Evolutionary conservation across 495 filamentous ascomycete genomes (phyloP), one percentile per base, ranked within the genome.

Genomic region (Xylaria castorea): DNA sequence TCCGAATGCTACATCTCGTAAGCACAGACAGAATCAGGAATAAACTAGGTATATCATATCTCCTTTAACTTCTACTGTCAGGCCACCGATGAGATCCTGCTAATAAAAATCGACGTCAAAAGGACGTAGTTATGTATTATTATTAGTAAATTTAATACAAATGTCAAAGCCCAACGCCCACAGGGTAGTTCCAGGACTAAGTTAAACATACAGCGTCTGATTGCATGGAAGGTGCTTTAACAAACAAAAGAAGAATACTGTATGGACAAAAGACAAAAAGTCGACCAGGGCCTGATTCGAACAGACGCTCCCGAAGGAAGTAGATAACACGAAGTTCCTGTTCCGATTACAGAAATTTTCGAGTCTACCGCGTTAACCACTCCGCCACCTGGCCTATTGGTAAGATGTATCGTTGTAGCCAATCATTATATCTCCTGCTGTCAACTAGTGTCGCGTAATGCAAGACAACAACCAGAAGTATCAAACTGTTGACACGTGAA

Each of bases 341-440:
- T 44, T 3, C 4, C 8, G 5, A 11, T 42, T 3, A 44, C 12
- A 16, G 12, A 14, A 16, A 16, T 16, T 46, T 67, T 67, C 64
- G 40, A 67, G 64, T 67, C 64, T 67, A 51, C 44, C 64, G 64
- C 64, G 30, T 67, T 67, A 67, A 67, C 64, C 64, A 67, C 64
- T 67, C 64, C 48, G 69, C 69, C 69, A 71, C 69, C 69, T 71
- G 38, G 69, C 69, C 68, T 40, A 11, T 14, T 20, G 34, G 4
- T 60, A 16, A 9, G 7, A 1, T 40, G 8, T 40, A n/a, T 40
- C 1, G 38, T 40, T 40, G 0, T 11, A 40, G 7, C 38, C 38
- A 40, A 40, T 40, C 8, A 40, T 40, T 9, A 40, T 40, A 40
- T 0, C 38, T 9, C n/a, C n/a, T n/a, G 5, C 48, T 25, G 7